These are phyloP conservation scores for Sarocladiaceae sp. DNA, from an alignment of 2,329 filamentous ascomycete species.

Conservation along the genomic window DNA sequence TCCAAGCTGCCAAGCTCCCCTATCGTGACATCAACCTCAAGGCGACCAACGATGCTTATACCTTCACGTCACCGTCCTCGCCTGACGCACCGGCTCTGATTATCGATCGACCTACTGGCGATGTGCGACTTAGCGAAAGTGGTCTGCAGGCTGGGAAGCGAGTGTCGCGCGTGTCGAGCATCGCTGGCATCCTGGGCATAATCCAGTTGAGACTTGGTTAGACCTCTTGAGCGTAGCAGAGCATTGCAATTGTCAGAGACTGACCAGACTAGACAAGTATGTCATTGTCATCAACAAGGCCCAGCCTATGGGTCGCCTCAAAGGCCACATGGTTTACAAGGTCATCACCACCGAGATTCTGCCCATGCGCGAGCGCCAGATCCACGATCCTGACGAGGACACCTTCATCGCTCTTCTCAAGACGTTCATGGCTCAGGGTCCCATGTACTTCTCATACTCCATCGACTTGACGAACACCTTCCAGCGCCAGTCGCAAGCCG, in stretches of 20 bases:
- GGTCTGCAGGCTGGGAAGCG: slow-evolving; percentile 72
- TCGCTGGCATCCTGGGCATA: slow-evolving; percentile 90
- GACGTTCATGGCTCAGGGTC: slow-evolving; percentile 73
- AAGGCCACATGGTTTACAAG: slow-evolving; percentile 96
- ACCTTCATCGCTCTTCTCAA: slow-evolving; percentile 81
- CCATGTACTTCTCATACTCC: slow-evolving; percentile 98
- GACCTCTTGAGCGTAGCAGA: background rate
- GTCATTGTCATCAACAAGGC: slow-evolving; percentile 95
- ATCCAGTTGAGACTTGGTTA: slow-evolving; percentile 87
- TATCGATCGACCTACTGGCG: slow-evolving; percentile 87
- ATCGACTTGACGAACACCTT: slow-evolving; percentile 96
- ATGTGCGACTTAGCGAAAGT: slow-evolving; percentile 80
- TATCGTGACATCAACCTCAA: slow-evolving; percentile 98
- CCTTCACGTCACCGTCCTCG: slow-evolving; percentile 92
- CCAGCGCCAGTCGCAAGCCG: slow-evolving; percentile 81
- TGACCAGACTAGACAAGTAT: slow-evolving; percentile 69
- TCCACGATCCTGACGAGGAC: slow-evolving; percentile 93
- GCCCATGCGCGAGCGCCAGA: slow-evolving; percentile 84
- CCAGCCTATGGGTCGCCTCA: slow-evolving; percentile 82
- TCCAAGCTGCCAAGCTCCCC: slow-evolving; percentile 47
- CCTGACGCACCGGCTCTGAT: slow-evolving; percentile 83
- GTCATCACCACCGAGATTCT: slow-evolving; percentile 88
- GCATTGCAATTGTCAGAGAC: background rate
- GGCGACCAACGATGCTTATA: slow-evolving; percentile 86
- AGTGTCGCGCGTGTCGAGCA: slow-evolving; percentile 72